Conservation (phyloP, 345 rosid genomes). For the Gossypium australe region DNA sequence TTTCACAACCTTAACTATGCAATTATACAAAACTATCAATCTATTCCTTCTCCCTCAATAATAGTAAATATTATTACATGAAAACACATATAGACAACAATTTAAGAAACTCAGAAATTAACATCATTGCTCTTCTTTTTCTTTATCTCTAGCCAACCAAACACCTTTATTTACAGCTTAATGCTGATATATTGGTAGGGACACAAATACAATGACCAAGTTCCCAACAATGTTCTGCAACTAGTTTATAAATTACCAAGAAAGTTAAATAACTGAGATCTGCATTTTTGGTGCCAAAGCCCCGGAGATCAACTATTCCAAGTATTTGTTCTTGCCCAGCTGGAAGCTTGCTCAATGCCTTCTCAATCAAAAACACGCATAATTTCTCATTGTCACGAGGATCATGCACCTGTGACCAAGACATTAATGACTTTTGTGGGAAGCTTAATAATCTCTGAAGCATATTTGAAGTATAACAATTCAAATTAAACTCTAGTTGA, state of each 20-base stretch:
- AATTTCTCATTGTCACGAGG: constrained; percentile 69
- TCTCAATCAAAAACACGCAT: constrained; percentile 64
- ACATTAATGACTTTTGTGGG: constrained; percentile 4
- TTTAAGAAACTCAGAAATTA: not conserved
- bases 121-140: not conserved
- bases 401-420: constrained; percentile 52
- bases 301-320: constrained; percentile 75
- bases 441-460: constrained; percentile 8
- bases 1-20: not conserved
- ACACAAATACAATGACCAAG: not conserved
- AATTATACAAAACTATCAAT: not conserved
- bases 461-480: not conserved
- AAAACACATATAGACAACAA: not conserved
- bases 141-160: not conserved
- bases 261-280: constrained; percentile 71
- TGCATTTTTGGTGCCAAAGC: constrained; percentile 53
- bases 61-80: not conserved
- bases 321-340: constrained; percentile 67
- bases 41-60: not conserved
- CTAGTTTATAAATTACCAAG: constrained; percentile 42
- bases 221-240: not conserved
- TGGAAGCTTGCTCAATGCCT: constrained; percentile 71
- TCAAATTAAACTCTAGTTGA: not conserved
- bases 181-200: constrained; percentile 7
- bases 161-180: not conserved